A percentile compares a stretch with the other conserved stretches of the same genome.
These are phyloP conservation scores for Fusarium sp. DNA, from an alignment of 2,329 filamentous ascomycete species.

Conservation along the genomic window DNA sequence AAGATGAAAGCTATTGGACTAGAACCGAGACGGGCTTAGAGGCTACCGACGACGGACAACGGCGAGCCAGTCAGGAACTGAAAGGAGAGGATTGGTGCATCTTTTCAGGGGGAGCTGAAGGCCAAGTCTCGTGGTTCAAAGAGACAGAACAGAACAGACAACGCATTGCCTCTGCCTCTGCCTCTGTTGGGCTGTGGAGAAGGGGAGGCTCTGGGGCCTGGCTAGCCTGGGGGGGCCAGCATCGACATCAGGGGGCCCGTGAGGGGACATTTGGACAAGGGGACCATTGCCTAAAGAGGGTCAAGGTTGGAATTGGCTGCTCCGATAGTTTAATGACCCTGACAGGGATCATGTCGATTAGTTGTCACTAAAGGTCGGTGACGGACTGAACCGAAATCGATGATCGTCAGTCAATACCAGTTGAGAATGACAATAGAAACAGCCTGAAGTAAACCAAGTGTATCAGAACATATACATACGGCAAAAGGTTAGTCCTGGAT, in stretches of 20 bases:
- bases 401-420: not conserved
- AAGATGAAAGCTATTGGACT: constrained; percentile 9
- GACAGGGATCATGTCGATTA: constrained; percentile 34
- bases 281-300: constrained; percentile 43
- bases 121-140: not conserved
- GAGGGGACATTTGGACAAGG: constrained; percentile 8
- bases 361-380: constrained; percentile 4
- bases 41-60: constrained; percentile 14
- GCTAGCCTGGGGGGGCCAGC: not conserved
- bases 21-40: constrained; percentile 11
- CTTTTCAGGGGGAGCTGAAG: constrained; percentile 11
- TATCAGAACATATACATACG: not conserved
- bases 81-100: constrained; percentile 21
- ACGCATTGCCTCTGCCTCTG: not conserved
- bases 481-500: not conserved
- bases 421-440: not conserved
- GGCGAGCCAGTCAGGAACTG: constrained; percentile 24
- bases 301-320: constrained; percentile 46
- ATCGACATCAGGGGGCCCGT: not conserved
- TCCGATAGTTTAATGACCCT: constrained; percentile 49
- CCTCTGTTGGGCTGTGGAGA: constrained; percentile 6
- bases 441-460: not conserved
- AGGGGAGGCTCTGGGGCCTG: constrained; percentile 1
- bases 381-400: not conserved
- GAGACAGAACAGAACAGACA: constrained; percentile 12